A percentile compares a stretch with the other conserved stretches of the same genome.
Evolutionary conservation across 2,329 filamentous ascomycete species (phyloP).

Genomic region (Nemania abortiva): DNA sequence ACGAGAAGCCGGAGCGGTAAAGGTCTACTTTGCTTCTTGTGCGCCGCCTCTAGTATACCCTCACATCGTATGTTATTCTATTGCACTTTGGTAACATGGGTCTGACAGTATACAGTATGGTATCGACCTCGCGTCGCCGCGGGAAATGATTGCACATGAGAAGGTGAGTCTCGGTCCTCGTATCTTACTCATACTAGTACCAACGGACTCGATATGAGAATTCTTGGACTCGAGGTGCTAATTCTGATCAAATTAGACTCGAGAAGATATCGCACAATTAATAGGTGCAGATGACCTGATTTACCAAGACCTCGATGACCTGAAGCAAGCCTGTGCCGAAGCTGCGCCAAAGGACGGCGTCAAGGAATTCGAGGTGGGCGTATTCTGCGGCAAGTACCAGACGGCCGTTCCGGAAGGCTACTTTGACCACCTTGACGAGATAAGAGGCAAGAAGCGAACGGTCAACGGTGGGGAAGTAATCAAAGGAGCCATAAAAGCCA

Average conservation of each 20-base stretch:
- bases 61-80: slow-evolving; percentile 76
- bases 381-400: slow-evolving; percentile 89
- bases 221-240: background rate
- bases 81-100: background rate
- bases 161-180: slow-evolving; percentile 61
- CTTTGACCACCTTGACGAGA: slow-evolving; percentile 80
- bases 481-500: slow-evolving; percentile 9
- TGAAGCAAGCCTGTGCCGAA: slow-evolving; percentile 83
- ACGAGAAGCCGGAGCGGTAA: slow-evolving; percentile 82
- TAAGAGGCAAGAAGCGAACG: slow-evolving; percentile 78
- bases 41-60: slow-evolving; percentile 85
- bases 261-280: slow-evolving; percentile 57
- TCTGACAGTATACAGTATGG: slow-evolving; percentile 42
- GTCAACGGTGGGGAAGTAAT: slow-evolving; percentile 28
- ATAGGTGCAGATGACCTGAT: slow-evolving; percentile 82
- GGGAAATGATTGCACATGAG: slow-evolving; percentile 78
- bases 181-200: background rate
- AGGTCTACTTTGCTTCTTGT: slow-evolving; percentile 86
- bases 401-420: slow-evolving; percentile 84
- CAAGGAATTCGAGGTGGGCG: slow-evolving; percentile 85
- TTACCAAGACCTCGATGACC: slow-evolving; percentile 80
- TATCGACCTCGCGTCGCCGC: slow-evolving; percentile 78
- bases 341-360: slow-evolving; percentile 64
- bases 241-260: slow-evolving; percentile 25
- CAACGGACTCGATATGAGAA: background rate